A percentile compares a stretch with the other conserved stretches of the same genome.
Conservation (phyloP, 2,329 filamentous ascomycete species). For the Nothophaeocryptopus gaeumannii region DNA sequence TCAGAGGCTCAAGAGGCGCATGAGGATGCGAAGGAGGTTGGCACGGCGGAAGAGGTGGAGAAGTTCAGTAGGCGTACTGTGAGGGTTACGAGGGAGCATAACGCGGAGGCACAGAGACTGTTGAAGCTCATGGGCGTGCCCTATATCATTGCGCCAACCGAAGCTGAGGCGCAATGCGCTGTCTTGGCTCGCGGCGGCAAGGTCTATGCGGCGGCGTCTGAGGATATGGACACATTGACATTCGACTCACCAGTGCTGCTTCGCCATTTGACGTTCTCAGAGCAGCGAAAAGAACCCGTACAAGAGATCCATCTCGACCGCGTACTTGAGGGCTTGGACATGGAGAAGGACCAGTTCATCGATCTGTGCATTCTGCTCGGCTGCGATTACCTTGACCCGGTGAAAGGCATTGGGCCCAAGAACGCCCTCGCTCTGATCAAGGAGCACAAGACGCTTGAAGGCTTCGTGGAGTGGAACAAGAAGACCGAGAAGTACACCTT, state of each 20-base stretch:
- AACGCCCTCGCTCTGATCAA: constrained; percentile 93
- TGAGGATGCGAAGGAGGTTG: constrained; percentile 95
- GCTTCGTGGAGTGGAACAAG: constrained; percentile 76
- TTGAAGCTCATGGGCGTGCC: constrained; percentile 95
- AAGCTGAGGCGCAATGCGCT: constrained; percentile 96
- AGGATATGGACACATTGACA: constrained; percentile 98
- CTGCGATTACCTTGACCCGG: constrained; percentile 95
- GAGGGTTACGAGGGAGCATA: constrained; percentile 93
- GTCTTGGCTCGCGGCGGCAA: constrained; percentile 85
- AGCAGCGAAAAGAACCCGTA: constrained; percentile 96
- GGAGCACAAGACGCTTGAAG: constrained; percentile 83
- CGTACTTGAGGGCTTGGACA: constrained; percentile 79
- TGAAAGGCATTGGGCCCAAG: constrained; percentile 88
- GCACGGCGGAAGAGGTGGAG: constrained; percentile 95
- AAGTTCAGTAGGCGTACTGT: constrained; percentile 95
- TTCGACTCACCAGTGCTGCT: constrained; percentile 90
- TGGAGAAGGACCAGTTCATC: constrained; percentile 89
- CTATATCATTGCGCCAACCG: constrained; percentile 90
- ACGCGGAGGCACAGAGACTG: constrained; percentile 86
- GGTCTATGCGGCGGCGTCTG: constrained; percentile 92
- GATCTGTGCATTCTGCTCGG: constrained; percentile 96
- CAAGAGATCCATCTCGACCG: constrained; percentile 89
- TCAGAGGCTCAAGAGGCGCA: constrained; percentile 84
- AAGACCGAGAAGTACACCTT: constrained; percentile 77
- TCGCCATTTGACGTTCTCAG: constrained; percentile 91